Evolutionary conservation across 768 basidiomycete genomes (phyloP), one percentile per base, ranked within the genome.

Genomic region (Rhodotorula graminis): DNA sequence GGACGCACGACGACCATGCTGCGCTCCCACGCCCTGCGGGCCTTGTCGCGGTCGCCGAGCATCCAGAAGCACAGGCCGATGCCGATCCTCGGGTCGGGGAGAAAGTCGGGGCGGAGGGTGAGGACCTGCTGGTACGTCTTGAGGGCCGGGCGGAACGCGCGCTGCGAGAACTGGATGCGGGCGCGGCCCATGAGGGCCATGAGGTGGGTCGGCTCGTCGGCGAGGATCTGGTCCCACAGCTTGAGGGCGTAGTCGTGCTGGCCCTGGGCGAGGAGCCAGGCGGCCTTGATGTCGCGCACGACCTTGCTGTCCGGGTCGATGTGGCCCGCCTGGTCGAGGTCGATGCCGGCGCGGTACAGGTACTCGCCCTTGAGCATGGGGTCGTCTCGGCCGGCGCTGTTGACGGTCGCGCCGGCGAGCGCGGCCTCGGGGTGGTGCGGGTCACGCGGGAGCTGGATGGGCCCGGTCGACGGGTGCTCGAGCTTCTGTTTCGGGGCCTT

Each of bases 61-160:
- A 90, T 87, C 92, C 92, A 98, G 31, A 93, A 83, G 81, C 95
- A 97, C 10, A 99, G 82, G 16, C 96, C 96, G 53, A 98, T 92
- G 27, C 96, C 96, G 69, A 98, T 90, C 14, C 96, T 87, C 47
- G 96, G 95, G 80, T 99, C 95, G 0, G 95, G 96, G 37, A 85
- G 82, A 81, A 91, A 93, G 8, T 40, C n/a, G 0, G 95, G 93
- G 67, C 87, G 88, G 55, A 90, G 85, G 44, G 85, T 84, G 19
- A 98, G 84, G 16, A 94, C 89, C 61, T 88, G 87, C 80, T 97
- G 95, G 80, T 95, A 97, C 11, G 88, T 78, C 73, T 89, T 88
- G 40, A 99, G 85, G 7, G 96, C 89, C 59, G 89, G 88, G 37
- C 87, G 85, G 77, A 87, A 91, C 75, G 89, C 86, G 57, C 91